Evolutionary conservation across 441 rosid genomes (phyloP).

Genomic region (Populus hybrid): DNA sequence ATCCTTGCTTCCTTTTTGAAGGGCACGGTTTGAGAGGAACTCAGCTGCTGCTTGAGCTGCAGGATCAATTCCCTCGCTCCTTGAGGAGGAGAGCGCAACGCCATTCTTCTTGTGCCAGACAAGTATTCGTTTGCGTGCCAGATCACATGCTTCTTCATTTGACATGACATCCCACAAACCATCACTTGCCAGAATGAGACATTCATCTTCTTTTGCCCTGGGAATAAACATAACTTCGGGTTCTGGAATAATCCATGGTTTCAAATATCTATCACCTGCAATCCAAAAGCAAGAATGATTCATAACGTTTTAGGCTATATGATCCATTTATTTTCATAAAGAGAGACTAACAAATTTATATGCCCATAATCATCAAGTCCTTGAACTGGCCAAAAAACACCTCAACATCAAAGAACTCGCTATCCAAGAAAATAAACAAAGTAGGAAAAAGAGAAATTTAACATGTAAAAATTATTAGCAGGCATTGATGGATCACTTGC

Average conservation of each 20-base stretch:
- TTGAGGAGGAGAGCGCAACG: conserved; percentile 23
- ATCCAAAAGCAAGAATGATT: neutral
- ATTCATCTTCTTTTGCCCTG: conserved; percentile 77
- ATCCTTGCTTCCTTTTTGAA: conserved; percentile 84
- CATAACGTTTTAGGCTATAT: neutral
- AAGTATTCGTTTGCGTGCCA: conserved; percentile 72
- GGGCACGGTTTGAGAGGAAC: conserved; percentile 63
- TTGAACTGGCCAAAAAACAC: neutral
- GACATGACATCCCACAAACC: conserved; percentile 94
- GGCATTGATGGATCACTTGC: neutral
- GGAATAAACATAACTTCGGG: conserved; percentile 79
- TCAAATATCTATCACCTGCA: conserved; percentile 85
- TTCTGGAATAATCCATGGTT: conserved; percentile 85
- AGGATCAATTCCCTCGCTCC: conserved; percentile 50
- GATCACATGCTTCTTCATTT: conserved; percentile 80
- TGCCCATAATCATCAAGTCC: neutral
- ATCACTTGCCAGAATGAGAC: conserved; percentile 81
- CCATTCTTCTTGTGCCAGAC: conserved; percentile 78
- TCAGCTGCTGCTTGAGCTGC: conserved; percentile 92
- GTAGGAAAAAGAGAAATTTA: neutral
- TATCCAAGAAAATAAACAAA: neutral
- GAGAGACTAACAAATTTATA: neutral
- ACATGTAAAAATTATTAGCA: neutral
- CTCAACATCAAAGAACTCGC: neutral
- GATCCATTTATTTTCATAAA: neutral